Percentiles rank a stretch among this genome's conserved stretches.
phyloP scores from a whole-genome alignment of 805 yeast species.

The Cyberlindnera samutprakarnensis region DNA sequence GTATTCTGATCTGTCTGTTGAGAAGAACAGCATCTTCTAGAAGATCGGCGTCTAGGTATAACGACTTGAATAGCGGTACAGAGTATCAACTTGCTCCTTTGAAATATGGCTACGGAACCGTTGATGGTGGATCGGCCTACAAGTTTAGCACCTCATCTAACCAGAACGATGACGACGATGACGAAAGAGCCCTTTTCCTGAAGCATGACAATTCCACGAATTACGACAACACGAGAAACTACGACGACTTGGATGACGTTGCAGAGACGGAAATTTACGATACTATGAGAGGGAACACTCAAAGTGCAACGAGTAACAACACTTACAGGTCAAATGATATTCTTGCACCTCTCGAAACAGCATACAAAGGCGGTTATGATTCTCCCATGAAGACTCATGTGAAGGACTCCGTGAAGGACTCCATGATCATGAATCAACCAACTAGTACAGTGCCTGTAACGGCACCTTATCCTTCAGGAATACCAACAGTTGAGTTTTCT shows the following conservation, averaged over 20 bases:
- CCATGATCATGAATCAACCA: too few relatives aligned
- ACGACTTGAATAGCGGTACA: constrained; percentile 9
- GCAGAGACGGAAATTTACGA: constrained; percentile 15
- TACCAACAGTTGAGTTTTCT: constrained; percentile 6
- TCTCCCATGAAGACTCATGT: constrained; percentile 1
- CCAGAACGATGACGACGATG: constrained; percentile 11
- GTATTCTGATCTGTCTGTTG: constrained; percentile 63
- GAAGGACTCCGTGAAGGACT: too few relatives aligned
- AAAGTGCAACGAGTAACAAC: constrained; percentile 6
- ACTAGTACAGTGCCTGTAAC: too few relatives aligned
- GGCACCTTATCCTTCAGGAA: constrained; percentile 16
- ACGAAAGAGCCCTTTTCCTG: constrained; percentile 14
- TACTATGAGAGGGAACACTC: constrained; percentile 13
- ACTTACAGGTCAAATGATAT: constrained; percentile 9
- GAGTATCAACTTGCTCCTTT: constrained; percentile 21
- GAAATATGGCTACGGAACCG: constrained; percentile 21
- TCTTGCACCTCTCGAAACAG: constrained; percentile 14
- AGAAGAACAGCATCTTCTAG: constrained; percentile 51
- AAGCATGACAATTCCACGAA: constrained; percentile 9
- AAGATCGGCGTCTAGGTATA: constrained; percentile 13
- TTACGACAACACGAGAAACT: constrained; percentile 11
- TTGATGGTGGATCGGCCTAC: constrained; percentile 17
- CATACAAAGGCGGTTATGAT: constrained; percentile 17
- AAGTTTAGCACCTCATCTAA: constrained; percentile 1
- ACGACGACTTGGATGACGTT: constrained; percentile 14